Conservation (phyloP, 75 land plant genomes). For the Pseudotsuga menziesii region DNA sequence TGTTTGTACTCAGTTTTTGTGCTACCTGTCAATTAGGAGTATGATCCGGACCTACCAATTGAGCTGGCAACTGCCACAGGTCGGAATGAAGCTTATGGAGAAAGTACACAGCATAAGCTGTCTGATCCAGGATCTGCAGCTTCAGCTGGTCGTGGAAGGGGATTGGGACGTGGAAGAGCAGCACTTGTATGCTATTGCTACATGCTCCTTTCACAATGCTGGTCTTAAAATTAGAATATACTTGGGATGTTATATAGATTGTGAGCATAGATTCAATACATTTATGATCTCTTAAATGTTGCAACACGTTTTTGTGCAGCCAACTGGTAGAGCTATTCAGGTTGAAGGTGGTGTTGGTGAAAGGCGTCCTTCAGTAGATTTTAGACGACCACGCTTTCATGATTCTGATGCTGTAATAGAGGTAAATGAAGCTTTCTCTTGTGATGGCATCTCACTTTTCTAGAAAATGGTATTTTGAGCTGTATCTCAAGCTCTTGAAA, state of each 20-base stretch:
- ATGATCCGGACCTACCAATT: conserved; percentile 97
- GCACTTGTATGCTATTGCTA: conserved; percentile 38
- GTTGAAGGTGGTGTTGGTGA: conserved; percentile 84
- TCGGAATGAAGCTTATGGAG: conserved; percentile 54
- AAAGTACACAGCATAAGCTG: conserved; percentile 27
- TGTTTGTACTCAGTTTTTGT: background rate
- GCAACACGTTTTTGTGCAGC: conserved; percentile 35
- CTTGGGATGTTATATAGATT: background rate
- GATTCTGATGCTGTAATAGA: conserved; percentile 92
- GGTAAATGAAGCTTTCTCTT: conserved; percentile 17
- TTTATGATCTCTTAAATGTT: background rate
- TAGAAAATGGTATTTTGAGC: background rate
- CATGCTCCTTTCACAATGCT: background rate
- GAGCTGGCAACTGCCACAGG: conserved; percentile 88
- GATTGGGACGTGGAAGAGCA: conserved; percentile 35
- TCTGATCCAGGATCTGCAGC: conserved; percentile 47
- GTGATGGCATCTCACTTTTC: background rate
- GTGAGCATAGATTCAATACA: background rate
- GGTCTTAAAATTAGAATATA: background rate
- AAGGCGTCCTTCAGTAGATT: conserved; percentile 78
- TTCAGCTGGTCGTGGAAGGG: conserved; percentile 38
- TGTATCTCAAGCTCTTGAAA: background rate
- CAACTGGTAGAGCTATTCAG: conserved; percentile 92
- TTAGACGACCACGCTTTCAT: conserved; percentile 64
- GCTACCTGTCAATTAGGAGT: conserved; percentile 51